Percentiles rank a stretch among this genome's conserved stretches.
Evolutionary conservation across 225 moss, liverwort and hornwort genomes (phyloP).

Genomic region (Polytrichum commune): DNA sequence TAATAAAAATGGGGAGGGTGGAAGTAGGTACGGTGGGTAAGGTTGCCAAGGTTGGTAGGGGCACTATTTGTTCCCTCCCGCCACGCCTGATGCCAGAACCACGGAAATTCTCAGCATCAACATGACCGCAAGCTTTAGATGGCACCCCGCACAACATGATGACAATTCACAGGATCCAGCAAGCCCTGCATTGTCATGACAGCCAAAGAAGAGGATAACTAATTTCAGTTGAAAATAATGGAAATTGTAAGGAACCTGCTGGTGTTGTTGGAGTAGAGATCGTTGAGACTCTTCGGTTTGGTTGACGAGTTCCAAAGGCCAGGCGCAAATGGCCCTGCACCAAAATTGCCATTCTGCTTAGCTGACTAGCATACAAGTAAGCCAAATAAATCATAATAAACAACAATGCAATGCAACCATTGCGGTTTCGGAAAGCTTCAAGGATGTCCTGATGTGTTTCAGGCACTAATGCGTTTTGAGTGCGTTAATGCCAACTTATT

Average conservation of each 20-base stretch:
- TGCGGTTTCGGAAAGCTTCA: background rate
- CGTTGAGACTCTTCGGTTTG: constrained; percentile 7
- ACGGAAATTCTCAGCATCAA: background rate
- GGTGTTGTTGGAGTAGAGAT: constrained; percentile 5
- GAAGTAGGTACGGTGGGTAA: too few species aligned
- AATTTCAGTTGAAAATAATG: background rate
- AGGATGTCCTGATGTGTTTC: background rate
- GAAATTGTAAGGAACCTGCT: constrained; percentile 1
- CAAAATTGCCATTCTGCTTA: background rate
- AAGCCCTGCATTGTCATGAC: background rate
- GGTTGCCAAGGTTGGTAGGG: too few species aligned
- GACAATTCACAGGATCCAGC: background rate
- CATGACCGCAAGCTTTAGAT: background rate
- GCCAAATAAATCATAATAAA: too few species aligned
- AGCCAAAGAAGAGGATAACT: background rate
- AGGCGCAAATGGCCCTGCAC: constrained; percentile 3
- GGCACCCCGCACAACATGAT: background rate
- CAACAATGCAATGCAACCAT: background rate
- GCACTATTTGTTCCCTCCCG: background rate
- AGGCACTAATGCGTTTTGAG: background rate
- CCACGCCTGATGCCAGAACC: background rate
- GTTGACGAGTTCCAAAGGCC: constrained; percentile 10
- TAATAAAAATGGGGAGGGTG: too few species aligned
- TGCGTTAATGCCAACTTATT: too few species aligned
- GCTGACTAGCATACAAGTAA: too few species aligned